Conservation (phyloP, 2,329 filamentous ascomycete genomes). For the Cercospora sp. region DNA sequence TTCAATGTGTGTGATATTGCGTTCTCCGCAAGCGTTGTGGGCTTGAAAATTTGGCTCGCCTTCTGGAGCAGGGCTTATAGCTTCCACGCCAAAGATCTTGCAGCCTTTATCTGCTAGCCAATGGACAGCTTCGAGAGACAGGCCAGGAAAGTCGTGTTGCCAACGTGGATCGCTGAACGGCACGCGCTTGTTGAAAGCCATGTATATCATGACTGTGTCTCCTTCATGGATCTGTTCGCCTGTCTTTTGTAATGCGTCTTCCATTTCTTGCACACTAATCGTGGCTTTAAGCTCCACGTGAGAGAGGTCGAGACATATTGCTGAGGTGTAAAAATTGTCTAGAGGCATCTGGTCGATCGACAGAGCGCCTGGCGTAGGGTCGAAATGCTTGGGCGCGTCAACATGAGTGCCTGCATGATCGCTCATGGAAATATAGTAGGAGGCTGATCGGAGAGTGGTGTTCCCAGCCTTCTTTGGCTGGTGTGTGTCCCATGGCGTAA, state of each 20-base stretch:
- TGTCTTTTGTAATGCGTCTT: constrained; percentile 25
- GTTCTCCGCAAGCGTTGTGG: constrained; percentile 34
- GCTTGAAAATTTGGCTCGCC: constrained; percentile 34
- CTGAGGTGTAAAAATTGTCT: constrained; percentile 33
- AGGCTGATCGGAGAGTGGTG: constrained; percentile 31
- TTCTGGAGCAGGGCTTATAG: constrained; percentile 32
- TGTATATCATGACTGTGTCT: constrained; percentile 32
- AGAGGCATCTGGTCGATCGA: constrained; percentile 34
- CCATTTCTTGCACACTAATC: constrained; percentile 31
- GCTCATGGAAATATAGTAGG: constrained; percentile 32
- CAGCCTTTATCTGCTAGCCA: constrained; percentile 35
- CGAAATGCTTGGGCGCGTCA: constrained; percentile 36
- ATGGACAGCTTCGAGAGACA: constrained; percentile 30
- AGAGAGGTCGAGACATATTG: constrained; percentile 33
- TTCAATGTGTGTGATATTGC: constrained; percentile 34
- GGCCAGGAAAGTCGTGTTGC: constrained; percentile 34
- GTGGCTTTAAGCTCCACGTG: constrained; percentile 30
- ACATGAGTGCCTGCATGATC: constrained; percentile 36
- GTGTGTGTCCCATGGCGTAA: constrained; percentile 35
- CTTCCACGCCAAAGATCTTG: constrained; percentile 34
- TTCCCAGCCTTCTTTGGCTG: constrained; percentile 34
- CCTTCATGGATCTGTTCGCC: constrained; percentile 31
- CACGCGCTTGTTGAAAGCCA: constrained; percentile 32
- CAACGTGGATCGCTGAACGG: constrained; percentile 32
- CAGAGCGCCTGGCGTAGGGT: constrained; percentile 29